Evolutionary conservation across 768 basidiomycete species (phyloP).

Genomic region (Galerina marginata): DNA sequence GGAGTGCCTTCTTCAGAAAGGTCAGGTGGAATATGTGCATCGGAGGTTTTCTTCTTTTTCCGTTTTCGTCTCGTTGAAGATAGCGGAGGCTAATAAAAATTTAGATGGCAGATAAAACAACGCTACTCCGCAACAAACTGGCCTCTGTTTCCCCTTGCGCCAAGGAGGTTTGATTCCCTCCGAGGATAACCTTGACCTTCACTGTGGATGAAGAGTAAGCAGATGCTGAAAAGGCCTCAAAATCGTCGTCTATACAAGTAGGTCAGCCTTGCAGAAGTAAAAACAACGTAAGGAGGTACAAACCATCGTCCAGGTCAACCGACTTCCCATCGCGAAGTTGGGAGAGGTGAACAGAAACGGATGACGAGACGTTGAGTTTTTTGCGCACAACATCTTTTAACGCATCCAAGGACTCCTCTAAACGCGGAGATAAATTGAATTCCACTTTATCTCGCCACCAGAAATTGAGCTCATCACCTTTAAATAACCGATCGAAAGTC

Average conservation of each 20-base stretch:
- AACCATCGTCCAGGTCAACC: slow-evolving; percentile 83
- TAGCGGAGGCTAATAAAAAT: neutral
- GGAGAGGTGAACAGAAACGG: slow-evolving; percentile 40
- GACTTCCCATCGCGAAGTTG: slow-evolving; percentile 59
- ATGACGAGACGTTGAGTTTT: slow-evolving; percentile 59
- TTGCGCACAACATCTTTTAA: slow-evolving; percentile 61
- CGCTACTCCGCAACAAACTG: neutral
- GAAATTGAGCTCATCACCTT: slow-evolving; percentile 40
- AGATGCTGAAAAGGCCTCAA: slow-evolving; percentile 68
- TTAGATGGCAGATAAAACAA: neutral
- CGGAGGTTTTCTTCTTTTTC: slow-evolving; percentile 27
- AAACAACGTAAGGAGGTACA: slow-evolving; percentile 18
- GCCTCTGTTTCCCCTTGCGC: slow-evolving; percentile 3
- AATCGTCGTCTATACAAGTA: slow-evolving; percentile 69
- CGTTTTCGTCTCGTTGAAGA: slow-evolving; percentile 12
- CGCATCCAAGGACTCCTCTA: slow-evolving; percentile 67
- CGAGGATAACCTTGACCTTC: slow-evolving; percentile 45
- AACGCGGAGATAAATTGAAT: slow-evolving; percentile 1
- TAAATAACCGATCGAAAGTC: slow-evolving; percentile 60
- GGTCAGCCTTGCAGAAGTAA: slow-evolving; percentile 1
- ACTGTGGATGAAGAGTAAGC: slow-evolving; percentile 40
- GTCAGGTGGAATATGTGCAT: neutral
- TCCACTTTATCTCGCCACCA: neutral
- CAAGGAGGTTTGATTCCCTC: slow-evolving; percentile 13
- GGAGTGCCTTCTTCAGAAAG: neutral